A percentile compares a stretch with the other conserved stretches of the same genome.
These are phyloP conservation scores for Trichoderma gracile DNA, from an alignment of 2,329 filamentous ascomycete genomes.

Conservation along the genomic window DNA sequence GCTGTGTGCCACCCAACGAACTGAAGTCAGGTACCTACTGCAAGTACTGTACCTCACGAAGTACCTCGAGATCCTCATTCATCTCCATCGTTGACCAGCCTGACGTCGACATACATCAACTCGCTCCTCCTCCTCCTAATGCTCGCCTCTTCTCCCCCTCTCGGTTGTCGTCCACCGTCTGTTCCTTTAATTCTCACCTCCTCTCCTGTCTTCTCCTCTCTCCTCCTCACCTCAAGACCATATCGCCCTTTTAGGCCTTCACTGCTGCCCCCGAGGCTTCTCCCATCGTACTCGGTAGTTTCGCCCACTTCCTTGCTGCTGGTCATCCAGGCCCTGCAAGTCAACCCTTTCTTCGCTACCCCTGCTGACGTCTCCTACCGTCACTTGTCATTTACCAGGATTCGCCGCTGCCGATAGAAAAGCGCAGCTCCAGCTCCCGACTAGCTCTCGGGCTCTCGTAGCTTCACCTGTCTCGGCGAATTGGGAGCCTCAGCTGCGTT, in stretches of 20 bases:
- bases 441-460: slow-evolving; percentile 3
- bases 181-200: neutral
- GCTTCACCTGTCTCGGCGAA: slow-evolving; percentile 4
- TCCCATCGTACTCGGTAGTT: slow-evolving; percentile 20
- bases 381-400: slow-evolving; percentile 23
- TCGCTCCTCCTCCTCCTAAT: neutral
- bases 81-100: neutral
- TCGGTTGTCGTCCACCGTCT: neutral
- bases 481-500: neutral
- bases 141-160: neutral
- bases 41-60: too few species aligned
- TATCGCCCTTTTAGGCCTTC: slow-evolving; percentile 1
- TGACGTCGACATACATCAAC: too few species aligned
- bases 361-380: slow-evolving; percentile 24
- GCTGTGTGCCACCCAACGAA: neutral
- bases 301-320: slow-evolving; percentile 18
- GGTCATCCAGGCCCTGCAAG: slow-evolving; percentile 23
- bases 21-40: too few species aligned
- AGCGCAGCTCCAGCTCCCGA: slow-evolving; percentile 7
- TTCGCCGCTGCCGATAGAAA: slow-evolving; percentile 15
- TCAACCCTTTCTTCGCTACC: slow-evolving; percentile 24
- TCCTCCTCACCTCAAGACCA: slow-evolving; percentile 1
- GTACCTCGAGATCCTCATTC: too few species aligned
- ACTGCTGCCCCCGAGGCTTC: neutral
- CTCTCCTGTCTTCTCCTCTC: slow-evolving; percentile 5